Base-by-base conservation (phyloP, 2,329 filamentous ascomycete species). In the Ramularia endophylla region DNA sequence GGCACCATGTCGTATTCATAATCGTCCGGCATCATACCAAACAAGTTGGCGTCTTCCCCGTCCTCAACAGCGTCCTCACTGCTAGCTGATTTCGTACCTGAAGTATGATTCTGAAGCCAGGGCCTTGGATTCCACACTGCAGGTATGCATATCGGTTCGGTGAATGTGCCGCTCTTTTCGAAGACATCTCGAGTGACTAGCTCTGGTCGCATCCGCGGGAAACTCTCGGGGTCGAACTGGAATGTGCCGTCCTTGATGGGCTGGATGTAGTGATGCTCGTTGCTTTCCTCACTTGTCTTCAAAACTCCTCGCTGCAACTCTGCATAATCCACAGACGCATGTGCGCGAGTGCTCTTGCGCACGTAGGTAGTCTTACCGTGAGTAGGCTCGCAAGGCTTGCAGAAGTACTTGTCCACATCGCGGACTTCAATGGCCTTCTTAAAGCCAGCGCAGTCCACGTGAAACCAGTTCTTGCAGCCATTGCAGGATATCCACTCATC, bases 401-500 rank as follows among this genome's bases (percentile, higher is more conserved):
- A 84, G 55, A 81, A 80, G 56, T 77, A 84, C 58, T 83, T 83
- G 65, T 83, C 80, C 32, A 84, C 77, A 39, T 76, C 77, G 41
- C 77, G 73, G 25, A 81, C 74, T 56, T 83, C 78, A 18, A 74
- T 69, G 50, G 78, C 77, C 52, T 72, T 80, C 57, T 75, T 77
- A 61, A 83, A 81, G 3, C 78, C 79, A 36, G 79, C 79, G 57
- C 80, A 84, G 39, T 77, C 72, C 45, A 78, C 78, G 62, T 84
- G 80, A 55, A 78, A 82, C 80, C 80, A 84, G 42, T 70, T 70
- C 55, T 81, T 80, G 63, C 80, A 84, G 18, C 77, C 79, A 59
- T 83, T 79, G 56, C 80, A 84, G 30, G 74, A 75, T 47, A 84
- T 80, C 80, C 80, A 84, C 40, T 75, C 70, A 48, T 81, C 74